Conservation (phyloP, 2,329 filamentous ascomycete genomes). For the Ascochyta viciae-villosae region DNA sequence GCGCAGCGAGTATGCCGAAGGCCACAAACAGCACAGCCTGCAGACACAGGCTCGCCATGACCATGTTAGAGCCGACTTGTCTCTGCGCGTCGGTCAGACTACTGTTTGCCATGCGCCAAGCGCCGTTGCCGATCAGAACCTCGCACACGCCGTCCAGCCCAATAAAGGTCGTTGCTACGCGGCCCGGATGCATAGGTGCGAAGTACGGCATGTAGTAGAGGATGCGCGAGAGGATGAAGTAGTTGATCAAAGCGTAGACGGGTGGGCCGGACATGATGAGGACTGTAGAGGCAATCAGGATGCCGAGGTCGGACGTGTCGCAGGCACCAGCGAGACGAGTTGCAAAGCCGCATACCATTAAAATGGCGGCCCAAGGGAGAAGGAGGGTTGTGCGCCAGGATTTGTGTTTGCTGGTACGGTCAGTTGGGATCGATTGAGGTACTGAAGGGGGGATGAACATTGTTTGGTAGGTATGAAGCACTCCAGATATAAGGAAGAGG, state of each 20-base stretch:
- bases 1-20: constrained; percentile 57
- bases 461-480: constrained; percentile 63
- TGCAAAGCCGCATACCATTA: constrained; percentile 65
- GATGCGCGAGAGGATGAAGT: constrained; percentile 66
- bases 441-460: constrained; percentile 52
- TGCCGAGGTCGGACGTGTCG: constrained; percentile 54
- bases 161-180: constrained; percentile 66
- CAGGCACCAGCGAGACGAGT: constrained; percentile 61
- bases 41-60: constrained; percentile 59
- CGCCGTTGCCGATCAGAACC: constrained; percentile 60
- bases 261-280: constrained; percentile 56
- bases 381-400: constrained; percentile 64
- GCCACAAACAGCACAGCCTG: constrained; percentile 59
- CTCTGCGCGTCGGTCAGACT: constrained; percentile 45
- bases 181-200: constrained; percentile 64
- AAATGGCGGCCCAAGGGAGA: constrained; percentile 60
- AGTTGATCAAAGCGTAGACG: constrained; percentile 67
- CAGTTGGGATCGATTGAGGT: not conserved
- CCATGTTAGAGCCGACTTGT: constrained; percentile 54
- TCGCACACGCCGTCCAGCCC: constrained; percentile 60
- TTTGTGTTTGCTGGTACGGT: constrained; percentile 58
- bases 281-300: constrained; percentile 52
- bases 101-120: constrained; percentile 54
- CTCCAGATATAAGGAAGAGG: constrained; percentile 56
- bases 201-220: constrained; percentile 68